Evolutionary conservation across 306 rosid species (phyloP), one percentile per base, ranked within the genome.

Genomic region (Pyrus pyrifolia): DNA sequence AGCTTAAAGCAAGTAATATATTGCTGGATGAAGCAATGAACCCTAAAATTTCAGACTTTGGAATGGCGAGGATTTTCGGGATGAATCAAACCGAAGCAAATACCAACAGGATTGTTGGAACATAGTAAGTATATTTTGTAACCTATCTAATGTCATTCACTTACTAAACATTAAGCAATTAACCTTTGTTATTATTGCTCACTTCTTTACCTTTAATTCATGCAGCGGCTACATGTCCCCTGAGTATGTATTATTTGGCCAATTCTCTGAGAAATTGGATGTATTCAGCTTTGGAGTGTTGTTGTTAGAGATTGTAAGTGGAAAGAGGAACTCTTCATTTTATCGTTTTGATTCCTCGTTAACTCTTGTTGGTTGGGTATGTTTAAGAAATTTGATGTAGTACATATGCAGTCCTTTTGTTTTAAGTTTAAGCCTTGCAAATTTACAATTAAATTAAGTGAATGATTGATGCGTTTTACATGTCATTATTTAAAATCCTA

Each of bases 201-300:
- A 55, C 46, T 72, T 23, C 5, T 29, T 1, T n/a, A 55, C 15
- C 7, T 7, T 70, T 14, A 3, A 12, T 31, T 72, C 14, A 3
- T 72, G 66, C 42, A 81, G 75, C 3, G 74, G 82, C 13, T 79
- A 79, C 69, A 73, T 73, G 78, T 74, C 75, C 10, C 83, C 79
- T 3, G 72, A 80, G 14, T 74, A 80, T 49, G 83, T 67, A 4
- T n/a, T 46, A 0, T 77, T 59, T 11, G 79, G 76, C 4, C 59
- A 66, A 21, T 45, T 80, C 10, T 74, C 71, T 0, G 70, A 49
- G 22, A 80, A 80, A 69, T 74, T 60, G 1, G 83, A 80, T n/a
- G 83, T 80, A 2, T 80, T 67, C 4, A 74, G 71, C 22, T 80
- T 67, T 1, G 83, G 79, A 2, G 78, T 80, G 22, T 58, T 80